Conservation (phyloP, 129 eudicot species). For the Artemisia argyi region DNA sequence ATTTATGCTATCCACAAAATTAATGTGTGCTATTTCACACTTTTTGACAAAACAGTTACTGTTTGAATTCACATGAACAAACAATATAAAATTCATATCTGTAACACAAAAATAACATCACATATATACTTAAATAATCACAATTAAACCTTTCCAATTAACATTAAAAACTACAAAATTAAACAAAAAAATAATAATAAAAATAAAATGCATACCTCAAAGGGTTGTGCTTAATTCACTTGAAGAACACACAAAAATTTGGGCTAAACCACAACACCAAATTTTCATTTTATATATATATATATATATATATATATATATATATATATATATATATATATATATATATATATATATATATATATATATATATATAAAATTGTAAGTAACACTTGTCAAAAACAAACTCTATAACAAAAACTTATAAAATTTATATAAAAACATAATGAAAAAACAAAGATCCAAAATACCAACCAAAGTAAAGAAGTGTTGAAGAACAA, state of each 20-base stretch:
- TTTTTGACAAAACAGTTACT: slow-evolving; percentile 32
- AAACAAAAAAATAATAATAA: slow-evolving; percentile 4
- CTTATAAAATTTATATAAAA: neutral
- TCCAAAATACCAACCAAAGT: slow-evolving; percentile 40
- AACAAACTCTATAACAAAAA: neutral
- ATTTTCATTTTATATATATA: neutral
- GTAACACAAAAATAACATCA: no score
- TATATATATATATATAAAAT: no score
- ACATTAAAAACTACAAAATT: neutral
- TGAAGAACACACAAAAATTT: neutral
- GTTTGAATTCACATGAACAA: neutral
- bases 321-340: no score
- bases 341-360: no score
- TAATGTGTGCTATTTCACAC: slow-evolving; percentile 22
- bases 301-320: no score
- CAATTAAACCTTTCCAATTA: no score
- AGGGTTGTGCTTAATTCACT: slow-evolving; percentile 14
- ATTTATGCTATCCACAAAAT: slow-evolving; percentile 22
- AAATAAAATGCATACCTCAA: slow-evolving; percentile 17
- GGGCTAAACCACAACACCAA: neutral
- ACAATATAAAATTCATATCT: slow-evolving; percentile 19
- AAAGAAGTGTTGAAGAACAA: slow-evolving; percentile 25
- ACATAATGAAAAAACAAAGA: slow-evolving; percentile 24
- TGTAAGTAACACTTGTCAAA: neutral
- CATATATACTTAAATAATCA: no score